These are phyloP conservation scores for Cladosporium sp. DNA, from an alignment of 2,329 filamentous ascomycete species.

Conservation along the genomic window DNA sequence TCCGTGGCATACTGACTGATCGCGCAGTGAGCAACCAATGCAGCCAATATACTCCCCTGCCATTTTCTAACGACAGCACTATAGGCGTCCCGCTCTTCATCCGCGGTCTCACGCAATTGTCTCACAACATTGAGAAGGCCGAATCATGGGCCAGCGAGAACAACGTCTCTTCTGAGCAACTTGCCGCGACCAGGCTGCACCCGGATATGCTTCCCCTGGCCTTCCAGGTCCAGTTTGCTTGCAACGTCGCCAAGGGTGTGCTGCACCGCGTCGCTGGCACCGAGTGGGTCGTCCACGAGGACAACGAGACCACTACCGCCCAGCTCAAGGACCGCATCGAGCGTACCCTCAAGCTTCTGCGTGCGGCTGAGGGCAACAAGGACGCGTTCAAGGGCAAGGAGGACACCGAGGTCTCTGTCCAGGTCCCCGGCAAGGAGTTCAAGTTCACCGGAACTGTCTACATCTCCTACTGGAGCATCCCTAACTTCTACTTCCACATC, in stretches of 20 bases:
- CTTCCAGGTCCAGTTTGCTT: constrained; percentile 51
- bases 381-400: constrained; percentile 48
- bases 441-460: constrained; percentile 50
- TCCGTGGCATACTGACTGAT: not conserved
- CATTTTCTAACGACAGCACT: not conserved
- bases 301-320: constrained; percentile 51
- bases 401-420: constrained; percentile 41
- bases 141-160: constrained; percentile 43
- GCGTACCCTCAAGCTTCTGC: constrained; percentile 49
- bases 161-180: constrained; percentile 37
- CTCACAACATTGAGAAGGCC: constrained; percentile 47
- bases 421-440: constrained; percentile 33
- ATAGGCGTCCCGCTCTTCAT: constrained; percentile 44
- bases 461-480: constrained; percentile 51
- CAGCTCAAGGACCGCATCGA: constrained; percentile 51
- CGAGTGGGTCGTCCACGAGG: constrained; percentile 37
- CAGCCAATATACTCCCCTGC: not conserved
- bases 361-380: constrained; percentile 40
- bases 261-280: constrained; percentile 42
- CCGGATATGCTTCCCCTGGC: constrained; percentile 53
- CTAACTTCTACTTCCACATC: constrained; percentile 66
- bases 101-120: constrained; percentile 45
- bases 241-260: constrained; percentile 45
- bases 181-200: constrained; percentile 46
- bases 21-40: not conserved